Evolutionary conservation across 1,139 yeast genomes (phyloP), one percentile per base, ranked within the genome.

Genomic region (Yamadazyma oceani): DNA sequence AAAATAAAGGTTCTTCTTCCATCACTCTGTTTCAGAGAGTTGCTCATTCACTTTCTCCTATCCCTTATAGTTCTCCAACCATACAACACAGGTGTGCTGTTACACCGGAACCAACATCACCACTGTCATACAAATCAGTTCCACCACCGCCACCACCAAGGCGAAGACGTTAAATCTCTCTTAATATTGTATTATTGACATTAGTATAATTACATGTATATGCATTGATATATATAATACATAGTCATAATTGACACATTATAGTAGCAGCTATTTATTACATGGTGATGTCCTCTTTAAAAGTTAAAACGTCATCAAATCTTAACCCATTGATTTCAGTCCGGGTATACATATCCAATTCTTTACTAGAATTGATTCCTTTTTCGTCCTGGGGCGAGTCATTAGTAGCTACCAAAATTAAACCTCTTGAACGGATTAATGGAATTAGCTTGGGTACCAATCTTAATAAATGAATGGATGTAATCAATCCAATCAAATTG

Each of bases 401-500:
- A 42, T 66, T 74, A 1, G 80, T 73, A 1, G 94, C 94, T 22
- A 92, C 92, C 34, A 92, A 66, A 35, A 92, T 81, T 46, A 92
- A 70, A 0, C 97, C 97, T 44, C 85, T 71, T 1, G 87, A 80
- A 42, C 95, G 73, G 15, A 90, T 85, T 19, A 86, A 75, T 19
- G 85, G 85, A 4, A 84, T 77, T 31, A 90, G 63, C 40, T 84
- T 81, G 0, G 95, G 95, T 19, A 87, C 92, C 31, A 89, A 66
- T 28, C 74, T 68, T 41, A 92, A 64, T 42, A 90, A 58, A 42
- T 83, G 82, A 21, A 80, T 75, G 0, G 95, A 88, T 15, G 88
- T 78, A 16, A 88, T 81, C 15, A 92, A 60, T 15, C 98, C 98
- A 45, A 92, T 71, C 42, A 92, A 69, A 55, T 92, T 92, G 57